These are phyloP conservation scores for Trifolium pratense DNA, from an alignment of 306 rosid genomes.

Conservation along the genomic window DNA sequence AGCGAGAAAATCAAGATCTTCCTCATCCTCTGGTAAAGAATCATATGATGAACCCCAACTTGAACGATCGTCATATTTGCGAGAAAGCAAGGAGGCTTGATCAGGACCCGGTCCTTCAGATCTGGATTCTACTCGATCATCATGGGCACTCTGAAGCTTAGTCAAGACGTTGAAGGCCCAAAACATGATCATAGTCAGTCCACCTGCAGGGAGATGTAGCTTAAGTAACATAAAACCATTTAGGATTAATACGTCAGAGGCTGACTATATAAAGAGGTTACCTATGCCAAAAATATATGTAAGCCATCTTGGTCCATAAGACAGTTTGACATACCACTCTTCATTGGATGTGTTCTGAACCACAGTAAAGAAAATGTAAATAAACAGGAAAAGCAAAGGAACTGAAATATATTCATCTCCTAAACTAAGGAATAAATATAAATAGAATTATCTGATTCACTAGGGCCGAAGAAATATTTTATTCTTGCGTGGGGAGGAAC, in stretches of 20 bases:
- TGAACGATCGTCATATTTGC: conserved; percentile 78
- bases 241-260: conserved; percentile 17
- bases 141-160: conserved; percentile 50
- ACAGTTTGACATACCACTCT: conserved; percentile 62
- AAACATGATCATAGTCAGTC: conserved; percentile 68
- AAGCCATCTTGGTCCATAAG: conserved; percentile 89
- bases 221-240: conserved; percentile 29
- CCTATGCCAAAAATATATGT: conserved; percentile 76
- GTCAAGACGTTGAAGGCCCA: conserved; percentile 58
- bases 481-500: not conserved
- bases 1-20: conserved; percentile 58
- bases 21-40: conserved; percentile 69
- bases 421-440: not conserved
- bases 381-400: conserved; percentile 24
- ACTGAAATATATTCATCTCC: conserved; percentile 2
- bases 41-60: conserved; percentile 87
- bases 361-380: conserved; percentile 39
- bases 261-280: conserved; percentile 38
- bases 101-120: conserved; percentile 48
- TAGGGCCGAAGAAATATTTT: not conserved
- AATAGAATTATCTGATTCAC: conserved; percentile 3
- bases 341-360: conserved; percentile 54
- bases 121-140: conserved; percentile 44
- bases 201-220: conserved; percentile 51
- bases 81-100: conserved; percentile 61